A percentile compares a stretch with the other conserved stretches of the same genome.
Conservation (phyloP, 2,329 filamentous ascomycete genomes). For the Fusarium piperis region DNA sequence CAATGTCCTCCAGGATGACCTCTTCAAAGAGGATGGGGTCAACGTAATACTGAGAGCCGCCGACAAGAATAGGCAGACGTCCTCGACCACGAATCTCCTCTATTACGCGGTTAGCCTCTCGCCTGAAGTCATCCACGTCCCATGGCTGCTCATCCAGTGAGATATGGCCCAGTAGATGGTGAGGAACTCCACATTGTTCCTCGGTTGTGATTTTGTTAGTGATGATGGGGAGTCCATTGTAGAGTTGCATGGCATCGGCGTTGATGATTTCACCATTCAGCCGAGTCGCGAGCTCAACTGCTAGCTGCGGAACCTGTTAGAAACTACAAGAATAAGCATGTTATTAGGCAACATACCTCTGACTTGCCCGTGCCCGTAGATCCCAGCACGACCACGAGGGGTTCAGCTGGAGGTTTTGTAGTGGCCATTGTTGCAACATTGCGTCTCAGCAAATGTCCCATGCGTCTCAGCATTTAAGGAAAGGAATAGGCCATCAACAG, state of each 20-base stretch:
- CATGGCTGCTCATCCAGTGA: constrained; percentile 81
- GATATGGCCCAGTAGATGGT: constrained; percentile 87
- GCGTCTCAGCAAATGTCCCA: constrained; percentile 41
- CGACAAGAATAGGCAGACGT: constrained; percentile 88
- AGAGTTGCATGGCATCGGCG: constrained; percentile 98
- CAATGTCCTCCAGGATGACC: constrained; percentile 61
- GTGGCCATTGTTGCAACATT: constrained; percentile 54
- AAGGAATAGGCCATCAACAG: constrained; percentile 16
- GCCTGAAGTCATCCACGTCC: constrained; percentile 82
- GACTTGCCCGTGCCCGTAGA: constrained; percentile 95
- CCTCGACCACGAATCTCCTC: constrained; percentile 80
- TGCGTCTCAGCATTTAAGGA: constrained; percentile 42
- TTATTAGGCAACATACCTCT: constrained; percentile 66
- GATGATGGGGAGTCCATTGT: constrained; percentile 88
- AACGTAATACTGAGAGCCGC: constrained; percentile 95
- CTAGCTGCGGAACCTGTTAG: constrained; percentile 67
- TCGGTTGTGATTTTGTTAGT: constrained; percentile 87
- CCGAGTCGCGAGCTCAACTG: constrained; percentile 82
- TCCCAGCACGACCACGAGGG: constrained; percentile 84
- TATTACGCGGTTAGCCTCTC: constrained; percentile 74
- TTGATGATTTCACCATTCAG: constrained; percentile 97
- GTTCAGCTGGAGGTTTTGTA: constrained; percentile 56
- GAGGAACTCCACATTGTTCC: constrained; percentile 82
- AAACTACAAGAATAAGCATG: background rate
- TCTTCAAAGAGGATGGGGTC: constrained; percentile 84